Evolutionary conservation across 139 green algal species (phyloP).

Genomic region (Dunaliella primolecta): DNA sequence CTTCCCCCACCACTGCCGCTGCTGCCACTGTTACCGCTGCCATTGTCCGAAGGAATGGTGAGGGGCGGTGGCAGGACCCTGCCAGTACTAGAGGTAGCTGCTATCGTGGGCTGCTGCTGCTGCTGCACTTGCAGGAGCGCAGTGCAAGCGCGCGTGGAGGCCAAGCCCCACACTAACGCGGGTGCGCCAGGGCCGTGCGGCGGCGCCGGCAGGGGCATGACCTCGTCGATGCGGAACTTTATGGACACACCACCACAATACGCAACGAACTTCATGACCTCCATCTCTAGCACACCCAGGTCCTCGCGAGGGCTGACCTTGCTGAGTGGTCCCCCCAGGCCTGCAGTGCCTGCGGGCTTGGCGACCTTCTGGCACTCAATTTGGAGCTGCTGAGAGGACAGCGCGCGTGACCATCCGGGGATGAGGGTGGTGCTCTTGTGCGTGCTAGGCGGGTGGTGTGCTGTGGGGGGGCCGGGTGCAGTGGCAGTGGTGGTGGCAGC

Average conservation of each 20-base stretch:
- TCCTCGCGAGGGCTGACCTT: conserved; percentile 22
- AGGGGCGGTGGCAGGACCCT: not conserved
- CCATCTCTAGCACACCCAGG: conserved; percentile 56
- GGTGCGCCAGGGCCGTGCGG: not conserved
- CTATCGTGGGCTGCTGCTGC: not conserved
- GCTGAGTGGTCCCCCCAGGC: not conserved
- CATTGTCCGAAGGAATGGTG: not conserved
- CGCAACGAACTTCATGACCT: conserved; percentile 65
- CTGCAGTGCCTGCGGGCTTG: conserved; percentile 27
- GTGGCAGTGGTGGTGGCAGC: not conserved
- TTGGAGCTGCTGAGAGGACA: conserved; percentile 48
- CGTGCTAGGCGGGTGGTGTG: not conserved
- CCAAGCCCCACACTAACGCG: conserved; percentile 37
- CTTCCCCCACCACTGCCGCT: not conserved
- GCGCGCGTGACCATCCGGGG: conserved; percentile 46
- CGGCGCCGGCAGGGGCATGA: not conserved
- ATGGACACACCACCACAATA: conserved; percentile 60
- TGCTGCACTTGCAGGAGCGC: conserved; percentile 12
- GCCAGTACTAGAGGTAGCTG: not conserved
- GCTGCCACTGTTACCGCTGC: not conserved
- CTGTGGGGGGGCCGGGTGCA: not conserved
- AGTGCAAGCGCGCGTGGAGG: conserved; percentile 34
- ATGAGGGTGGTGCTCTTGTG: conserved; percentile 59
- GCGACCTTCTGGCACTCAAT: conserved; percentile 55
- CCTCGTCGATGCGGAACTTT: conserved; percentile 50